Evolutionary conservation across 2,329 filamentous ascomycete species (phyloP), one percentile per base, ranked within the genome.

Genomic region (Parafenestella ontariensis): DNA sequence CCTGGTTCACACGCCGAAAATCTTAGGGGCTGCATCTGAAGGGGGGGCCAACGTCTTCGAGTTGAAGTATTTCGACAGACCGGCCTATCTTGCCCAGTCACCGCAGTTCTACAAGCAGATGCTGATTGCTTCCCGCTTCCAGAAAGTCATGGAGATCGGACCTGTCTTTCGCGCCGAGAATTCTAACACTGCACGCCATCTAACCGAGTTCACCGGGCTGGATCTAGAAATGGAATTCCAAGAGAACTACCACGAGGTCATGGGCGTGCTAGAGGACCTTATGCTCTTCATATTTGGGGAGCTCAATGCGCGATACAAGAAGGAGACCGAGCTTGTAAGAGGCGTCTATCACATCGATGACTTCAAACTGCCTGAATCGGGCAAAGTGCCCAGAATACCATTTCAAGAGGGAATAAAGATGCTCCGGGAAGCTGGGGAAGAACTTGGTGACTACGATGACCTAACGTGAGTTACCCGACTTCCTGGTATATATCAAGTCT

Each of bases 31-130:
- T 13, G 90, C 95, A 4, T 95, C 92, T 3, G 95, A 99, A 79
- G 94, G 95, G 68, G 95, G 95, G 62, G 88, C 88, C 64, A 96
- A 94, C 73, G 94, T 98, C 36, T 98, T 99, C 77, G 84, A 89
- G 66, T 82, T 98, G 65, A 88, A 89, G 39, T 98, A 98, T 79
- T 98, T 98, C 76, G 91, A 89, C 64, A 86, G 89, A 70, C 86
- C 89, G 62, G 94, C 92, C 1, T 95, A 82, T 73, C 82, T 95
- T 18, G 91, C 91, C 5, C 90, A 93, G 74, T 89, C 86, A 5
- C 91, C 91, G 5, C 91, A 95, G 71, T 89, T 95, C 66, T 93
- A 94, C 79, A 95, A 96, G 82, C 91, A 96, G 73, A 87, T 90
- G 76, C 87, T 93, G 73, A 92, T 96, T 75, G 89, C 90, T 1